These are phyloP conservation scores for Kodamaea hsintzibuensis DNA, from an alignment of 805 yeast genomes.

Conservation along the genomic window DNA sequence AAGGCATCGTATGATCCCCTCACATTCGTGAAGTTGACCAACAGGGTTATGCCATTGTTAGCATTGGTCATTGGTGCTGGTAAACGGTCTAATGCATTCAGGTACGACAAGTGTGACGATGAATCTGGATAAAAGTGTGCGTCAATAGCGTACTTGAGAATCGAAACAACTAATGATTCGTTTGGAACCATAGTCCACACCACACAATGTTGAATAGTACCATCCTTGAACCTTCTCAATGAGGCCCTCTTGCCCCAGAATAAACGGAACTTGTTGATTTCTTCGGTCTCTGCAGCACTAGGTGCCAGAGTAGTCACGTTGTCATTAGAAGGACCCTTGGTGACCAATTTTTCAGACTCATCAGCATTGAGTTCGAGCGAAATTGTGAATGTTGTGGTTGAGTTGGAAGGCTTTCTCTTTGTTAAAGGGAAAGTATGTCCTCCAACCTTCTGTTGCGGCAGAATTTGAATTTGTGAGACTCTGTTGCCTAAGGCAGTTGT, in stretches of 20 bases:
- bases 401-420: conserved; percentile 54
- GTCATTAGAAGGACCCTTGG: conserved; percentile 67
- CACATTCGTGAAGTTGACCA: conserved; percentile 30
- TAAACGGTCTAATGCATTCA: conserved; percentile 23
- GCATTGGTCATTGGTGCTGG: conserved; percentile 37
- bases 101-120: conserved; percentile 28
- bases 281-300: conserved; percentile 49
- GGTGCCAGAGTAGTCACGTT: conserved; percentile 30
- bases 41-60: conserved; percentile 38
- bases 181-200: conserved; percentile 67
- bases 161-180: conserved; percentile 65
- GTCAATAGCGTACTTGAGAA: conserved; percentile 61
- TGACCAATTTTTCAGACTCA: conserved; percentile 77
- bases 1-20: conserved; percentile 51
- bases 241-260: conserved; percentile 92
- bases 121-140: conserved; percentile 57
- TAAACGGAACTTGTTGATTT: conserved; percentile 61
- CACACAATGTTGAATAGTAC: conserved; percentile 85
- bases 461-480: conserved; percentile 38
- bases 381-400: conserved; percentile 41
- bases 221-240: conserved; percentile 89
- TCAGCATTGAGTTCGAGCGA: conserved; percentile 71
- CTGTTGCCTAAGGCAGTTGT: conserved; percentile 58
- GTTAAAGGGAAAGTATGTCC: conserved; percentile 37
- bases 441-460: conserved; percentile 19